Evolutionary conservation across 148 eudicot genomes (phyloP), one percentile per base, ranked within the genome.

Genomic region (Fagopyrum homotropicum): DNA sequence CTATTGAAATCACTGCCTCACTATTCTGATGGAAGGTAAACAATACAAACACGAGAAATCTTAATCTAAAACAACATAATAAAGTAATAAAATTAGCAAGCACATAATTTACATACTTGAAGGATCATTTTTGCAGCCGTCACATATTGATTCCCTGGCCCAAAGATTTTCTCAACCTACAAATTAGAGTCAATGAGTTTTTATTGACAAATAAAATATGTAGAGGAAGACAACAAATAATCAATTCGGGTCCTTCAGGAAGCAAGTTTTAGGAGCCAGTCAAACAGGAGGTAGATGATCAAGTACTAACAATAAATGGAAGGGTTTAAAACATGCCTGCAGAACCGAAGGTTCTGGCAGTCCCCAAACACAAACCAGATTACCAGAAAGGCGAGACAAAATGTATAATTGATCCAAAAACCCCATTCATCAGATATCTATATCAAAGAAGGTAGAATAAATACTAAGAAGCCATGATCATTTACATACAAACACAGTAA

Each of bases 61-160:
- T 7, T 1, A 30, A n/a, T 49, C 71, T 40, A 66, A 17, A 66
- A 40, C 19, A 7, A 43, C 46, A 12, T 12, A 0, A 43, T 66
- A 5, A 5, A 43, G 71, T 14, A 66, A 14, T 14, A 40, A 66
- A 10, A 14, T 66, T 66, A 66, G 71, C 45, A 40, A 14, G 47
- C 19, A 66, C 17, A 15, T 40, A 46, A 8, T 5, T 26, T 47
- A 74, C 83, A 40, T 88, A 96, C 99, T 83, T 96, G 98, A 52
- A 96, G 93, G 77, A 92, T 96, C 99, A 96, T 96, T 84, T 96
- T 96, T 78, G 99, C 99, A 84, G 98, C 98, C 12, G 99, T 96
- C 73, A 96, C 99, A 81, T 90, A 96, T 80, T 96, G 99, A 87
- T 96, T 92, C 74, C 99, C 99, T 56, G 99, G 99, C 81, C 99